Evolutionary conservation across 495 filamentous ascomycete genomes (phyloP).

Genomic region (Xanthoparmelia taractica): DNA sequence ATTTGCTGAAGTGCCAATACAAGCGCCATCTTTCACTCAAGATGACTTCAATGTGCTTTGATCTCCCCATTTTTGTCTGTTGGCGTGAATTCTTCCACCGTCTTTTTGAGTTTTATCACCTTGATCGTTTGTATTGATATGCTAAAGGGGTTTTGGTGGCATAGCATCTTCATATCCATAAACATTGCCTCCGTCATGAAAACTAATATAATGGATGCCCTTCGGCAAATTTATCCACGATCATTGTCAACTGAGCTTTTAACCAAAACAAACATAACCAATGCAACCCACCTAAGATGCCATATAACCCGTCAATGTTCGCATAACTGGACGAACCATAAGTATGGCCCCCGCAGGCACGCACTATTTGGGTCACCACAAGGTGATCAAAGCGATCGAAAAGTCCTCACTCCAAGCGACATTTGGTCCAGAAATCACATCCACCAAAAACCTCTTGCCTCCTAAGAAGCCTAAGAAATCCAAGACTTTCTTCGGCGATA

Average conservation of each 20-base stretch:
- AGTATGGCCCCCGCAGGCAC: neutral
- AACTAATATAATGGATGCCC: neutral
- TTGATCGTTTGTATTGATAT: neutral
- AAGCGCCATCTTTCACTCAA: neutral
- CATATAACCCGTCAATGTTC: too few relatives aligned
- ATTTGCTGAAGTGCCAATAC: neutral
- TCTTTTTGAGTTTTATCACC: too few relatives aligned
- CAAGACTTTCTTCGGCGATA: neutral
- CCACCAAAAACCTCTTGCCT: neutral
- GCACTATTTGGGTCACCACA: neutral
- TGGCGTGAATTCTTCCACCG: too few relatives aligned
- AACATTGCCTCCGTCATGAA: neutral
- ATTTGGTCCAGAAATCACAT: neutral
- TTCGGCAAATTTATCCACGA: neutral
- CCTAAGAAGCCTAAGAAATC: neutral
- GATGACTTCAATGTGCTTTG: neutral
- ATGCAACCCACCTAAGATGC: neutral
- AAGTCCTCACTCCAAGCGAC: neutral
- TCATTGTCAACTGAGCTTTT: neutral
- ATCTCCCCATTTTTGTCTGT: neutral
- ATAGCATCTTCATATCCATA: neutral
- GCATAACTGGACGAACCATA: too few relatives aligned
- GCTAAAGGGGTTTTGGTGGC: neutral
- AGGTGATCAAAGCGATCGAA: conserved; percentile 2
- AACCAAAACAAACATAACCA: neutral